A percentile compares a stretch with the other conserved stretches of the same genome.
These are phyloP conservation scores for Penicillium decumbens DNA, from an alignment of 2,329 filamentous ascomycete genomes.

Conservation along the genomic window DNA sequence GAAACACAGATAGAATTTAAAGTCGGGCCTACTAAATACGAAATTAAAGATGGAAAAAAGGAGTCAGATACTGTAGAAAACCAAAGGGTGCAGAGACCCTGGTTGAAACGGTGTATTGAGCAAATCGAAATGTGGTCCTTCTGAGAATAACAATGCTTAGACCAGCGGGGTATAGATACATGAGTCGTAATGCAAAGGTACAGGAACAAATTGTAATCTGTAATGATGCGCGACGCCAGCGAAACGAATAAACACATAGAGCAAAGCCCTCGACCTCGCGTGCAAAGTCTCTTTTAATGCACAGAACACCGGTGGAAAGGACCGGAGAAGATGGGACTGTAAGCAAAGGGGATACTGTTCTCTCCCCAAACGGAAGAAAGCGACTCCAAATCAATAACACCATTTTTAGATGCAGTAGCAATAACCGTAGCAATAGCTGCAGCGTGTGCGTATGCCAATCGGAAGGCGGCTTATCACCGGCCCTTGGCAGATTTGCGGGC, in stretches of 20 bases:
- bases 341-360: neutral
- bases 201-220: neutral
- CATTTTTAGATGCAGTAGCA: conserved; percentile 11
- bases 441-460: neutral
- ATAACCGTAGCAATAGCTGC: conserved; percentile 12
- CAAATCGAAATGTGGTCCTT: conserved; percentile 1
- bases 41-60: no score
- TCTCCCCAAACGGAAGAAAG: neutral
- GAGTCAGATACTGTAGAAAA: no score
- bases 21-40: no score
- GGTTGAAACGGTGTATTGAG: neutral
- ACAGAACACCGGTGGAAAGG: conserved; percentile 8
- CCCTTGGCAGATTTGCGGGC: conserved; percentile 27
- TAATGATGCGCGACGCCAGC: neutral
- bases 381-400: conserved; percentile 1
- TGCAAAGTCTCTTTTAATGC: conserved; percentile 9
- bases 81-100: neutral
- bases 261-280: neutral
- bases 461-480: conserved; percentile 20
- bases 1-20: no score
- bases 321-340: neutral
- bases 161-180: conserved; percentile 22
- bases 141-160: conserved; percentile 3
- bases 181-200: conserved; percentile 19
- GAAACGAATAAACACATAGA: neutral